Evolutionary conservation across 2,329 filamentous ascomycete genomes (phyloP).

Genomic region (Ceratocystis ficicola): DNA sequence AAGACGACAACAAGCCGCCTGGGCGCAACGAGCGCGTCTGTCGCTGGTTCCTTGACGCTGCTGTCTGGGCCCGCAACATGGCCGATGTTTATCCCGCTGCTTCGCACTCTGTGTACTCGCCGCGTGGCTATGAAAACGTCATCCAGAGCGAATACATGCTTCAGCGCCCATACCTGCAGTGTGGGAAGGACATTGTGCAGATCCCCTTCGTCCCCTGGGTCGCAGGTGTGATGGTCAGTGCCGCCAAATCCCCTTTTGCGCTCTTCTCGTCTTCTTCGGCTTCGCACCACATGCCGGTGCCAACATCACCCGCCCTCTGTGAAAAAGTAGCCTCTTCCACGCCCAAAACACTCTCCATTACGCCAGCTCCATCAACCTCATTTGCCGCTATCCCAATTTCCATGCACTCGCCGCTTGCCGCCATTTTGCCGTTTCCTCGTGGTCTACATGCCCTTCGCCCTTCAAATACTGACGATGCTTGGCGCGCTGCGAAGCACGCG

Average conservation of each 20-base stretch:
- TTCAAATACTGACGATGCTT: conserved; percentile 20
- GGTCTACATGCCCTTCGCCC: conserved; percentile 15
- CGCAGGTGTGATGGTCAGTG: conserved; percentile 16
- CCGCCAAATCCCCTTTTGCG: conserved; percentile 17
- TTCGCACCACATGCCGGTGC: conserved; percentile 7
- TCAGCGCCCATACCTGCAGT: conserved; percentile 20
- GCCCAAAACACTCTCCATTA: conserved; percentile 18
- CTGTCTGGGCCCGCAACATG: conserved; percentile 20
- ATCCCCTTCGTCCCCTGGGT: conserved; percentile 21
- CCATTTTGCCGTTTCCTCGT: conserved; percentile 14
- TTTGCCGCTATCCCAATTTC: conserved; percentile 18
- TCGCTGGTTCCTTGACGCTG: conserved; percentile 19
- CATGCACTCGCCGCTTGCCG: conserved; percentile 17
- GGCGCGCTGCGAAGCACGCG: conserved; percentile 21
- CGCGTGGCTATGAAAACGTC: conserved; percentile 15
- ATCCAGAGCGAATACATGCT: conserved; percentile 17
- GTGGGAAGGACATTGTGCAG: conserved; percentile 18
- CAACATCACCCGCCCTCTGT: conserved; percentile 18
- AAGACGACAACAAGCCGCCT: conserved; percentile 12
- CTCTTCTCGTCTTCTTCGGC: conserved; percentile 2
- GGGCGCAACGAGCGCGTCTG: conserved; percentile 17
- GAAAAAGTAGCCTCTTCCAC: conserved; percentile 21
- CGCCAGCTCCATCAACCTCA: conserved; percentile 14
- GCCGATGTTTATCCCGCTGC: conserved; percentile 21
- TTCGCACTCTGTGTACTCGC: conserved; percentile 9